These are phyloP conservation scores for Papiliotrema terrestris DNA, from an alignment of 1,284 basidiomycete genomes.

Conservation along the genomic window DNA sequence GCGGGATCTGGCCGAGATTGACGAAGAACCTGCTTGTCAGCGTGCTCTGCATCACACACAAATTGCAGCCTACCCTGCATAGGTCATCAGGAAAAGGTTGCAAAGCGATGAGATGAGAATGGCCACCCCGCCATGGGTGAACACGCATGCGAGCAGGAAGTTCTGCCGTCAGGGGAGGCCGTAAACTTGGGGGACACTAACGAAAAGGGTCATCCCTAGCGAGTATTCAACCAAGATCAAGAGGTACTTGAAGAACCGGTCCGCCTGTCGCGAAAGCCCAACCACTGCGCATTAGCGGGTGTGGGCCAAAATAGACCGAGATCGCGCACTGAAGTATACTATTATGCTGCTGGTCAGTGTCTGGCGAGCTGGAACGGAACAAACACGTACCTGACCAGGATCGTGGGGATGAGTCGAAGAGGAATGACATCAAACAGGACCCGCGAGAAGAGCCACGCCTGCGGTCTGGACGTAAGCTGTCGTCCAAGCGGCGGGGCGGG, in stretches of 20 bases:
- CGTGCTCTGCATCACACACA: not conserved
- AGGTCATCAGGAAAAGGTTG: slow-evolving; percentile 73
- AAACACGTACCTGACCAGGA: slow-evolving; percentile 58
- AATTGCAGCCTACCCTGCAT: slow-evolving; percentile 57
- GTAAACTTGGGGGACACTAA: slow-evolving; percentile 48
- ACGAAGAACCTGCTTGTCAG: slow-evolving; percentile 57
- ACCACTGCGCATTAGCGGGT: slow-evolving; percentile 56
- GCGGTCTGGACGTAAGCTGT: slow-evolving; percentile 55
- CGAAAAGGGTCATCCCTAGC: slow-evolving; percentile 76
- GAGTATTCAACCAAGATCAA: slow-evolving; percentile 72
- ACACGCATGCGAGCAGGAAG: slow-evolving; percentile 74
- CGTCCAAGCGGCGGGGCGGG: not conserved
- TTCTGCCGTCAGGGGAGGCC: slow-evolving; percentile 55
- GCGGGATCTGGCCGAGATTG: slow-evolving; percentile 71
- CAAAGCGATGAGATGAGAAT: slow-evolving; percentile 74
- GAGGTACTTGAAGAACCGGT: slow-evolving; percentile 76
- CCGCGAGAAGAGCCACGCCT: slow-evolving; percentile 79
- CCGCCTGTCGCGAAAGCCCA: slow-evolving; percentile 65
- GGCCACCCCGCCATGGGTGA: slow-evolving; percentile 80
- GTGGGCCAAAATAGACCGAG: no score
- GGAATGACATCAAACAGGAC: slow-evolving; percentile 81
- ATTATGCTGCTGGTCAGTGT: slow-evolving; percentile 53
- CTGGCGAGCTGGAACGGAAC: not conserved
- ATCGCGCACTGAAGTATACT: slow-evolving; percentile 60
- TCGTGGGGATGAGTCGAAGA: slow-evolving; percentile 74